Evolutionary conservation across 2,329 filamentous ascomycete species (phyloP).

Genomic region (Clonostachys sp.): DNA sequence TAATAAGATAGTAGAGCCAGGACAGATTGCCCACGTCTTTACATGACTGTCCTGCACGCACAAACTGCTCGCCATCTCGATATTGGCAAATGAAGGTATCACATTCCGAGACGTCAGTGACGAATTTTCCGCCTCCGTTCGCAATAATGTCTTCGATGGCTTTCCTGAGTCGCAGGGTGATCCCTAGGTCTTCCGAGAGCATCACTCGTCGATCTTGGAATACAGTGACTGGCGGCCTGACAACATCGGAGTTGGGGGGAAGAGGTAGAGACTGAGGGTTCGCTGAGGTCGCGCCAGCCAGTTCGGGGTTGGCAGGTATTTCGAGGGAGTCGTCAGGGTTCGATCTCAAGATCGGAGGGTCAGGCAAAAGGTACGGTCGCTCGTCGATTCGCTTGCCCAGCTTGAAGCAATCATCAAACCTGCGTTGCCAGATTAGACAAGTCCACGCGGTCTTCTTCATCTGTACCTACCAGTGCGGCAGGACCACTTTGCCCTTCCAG

Average conservation of each 20-base stretch:
- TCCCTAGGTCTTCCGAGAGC: constrained; percentile 69
- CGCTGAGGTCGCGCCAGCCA: constrained; percentile 62
- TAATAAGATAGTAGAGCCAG: constrained; percentile 92
- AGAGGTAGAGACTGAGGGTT: constrained; percentile 36
- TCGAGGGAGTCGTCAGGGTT: constrained; percentile 50
- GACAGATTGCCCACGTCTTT: constrained; percentile 89
- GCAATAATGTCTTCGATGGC: constrained; percentile 69
- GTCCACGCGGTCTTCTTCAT: background rate
- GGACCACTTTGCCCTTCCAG: constrained; percentile 73
- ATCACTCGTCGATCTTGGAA: constrained; percentile 76
- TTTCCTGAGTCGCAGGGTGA: constrained; percentile 46
- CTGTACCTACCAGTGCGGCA: constrained; percentile 79
- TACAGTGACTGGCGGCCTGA: constrained; percentile 57
- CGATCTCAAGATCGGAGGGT: constrained; percentile 74
- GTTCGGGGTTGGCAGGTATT: constrained; percentile 52
- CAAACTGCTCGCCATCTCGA: constrained; percentile 75
- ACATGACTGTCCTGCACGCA: constrained; percentile 66
- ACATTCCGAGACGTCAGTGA: constrained; percentile 60
- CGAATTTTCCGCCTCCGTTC: constrained; percentile 66
- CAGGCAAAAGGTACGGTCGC: constrained; percentile 75
- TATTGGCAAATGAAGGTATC: constrained; percentile 86
- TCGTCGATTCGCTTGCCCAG: constrained; percentile 90
- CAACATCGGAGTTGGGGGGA: constrained; percentile 33
- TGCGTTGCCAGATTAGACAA: constrained; percentile 21
- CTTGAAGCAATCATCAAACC: constrained; percentile 96